Percentiles rank a stretch among this genome's conserved stretches.
phyloP scores from a whole-genome alignment of 768 basidiomycete species.

The Lentinula sp. region DNA sequence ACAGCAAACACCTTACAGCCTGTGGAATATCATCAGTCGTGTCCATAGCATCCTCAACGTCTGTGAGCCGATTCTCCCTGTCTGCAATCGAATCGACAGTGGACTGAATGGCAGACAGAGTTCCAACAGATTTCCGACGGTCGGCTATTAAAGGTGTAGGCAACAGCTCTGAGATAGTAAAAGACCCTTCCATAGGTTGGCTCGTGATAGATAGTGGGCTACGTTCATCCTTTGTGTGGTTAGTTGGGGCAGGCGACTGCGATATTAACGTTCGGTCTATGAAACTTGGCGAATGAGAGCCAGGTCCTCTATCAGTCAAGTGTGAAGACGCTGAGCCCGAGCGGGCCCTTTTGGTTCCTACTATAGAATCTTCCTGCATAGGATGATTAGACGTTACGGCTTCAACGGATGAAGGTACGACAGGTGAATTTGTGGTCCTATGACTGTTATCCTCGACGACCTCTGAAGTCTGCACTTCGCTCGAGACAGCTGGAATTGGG shows the following conservation, averaged over 20 bases:
- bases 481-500: background rate
- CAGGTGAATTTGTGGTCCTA: background rate
- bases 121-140: background rate
- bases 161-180: background rate
- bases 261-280: background rate
- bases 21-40: background rate
- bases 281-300: background rate
- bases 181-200: background rate
- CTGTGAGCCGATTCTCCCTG: background rate
- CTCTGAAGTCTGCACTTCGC: background rate
- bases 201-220: background rate
- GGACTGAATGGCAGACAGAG: background rate
- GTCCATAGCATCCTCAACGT: background rate
- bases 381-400: background rate
- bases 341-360: background rate
- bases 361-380: background rate
- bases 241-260: background rate
- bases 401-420: background rate
- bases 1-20: background rate
- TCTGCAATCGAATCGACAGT: background rate
- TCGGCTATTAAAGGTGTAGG: background rate
- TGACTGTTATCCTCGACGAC: background rate
- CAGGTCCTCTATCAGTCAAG: background rate
- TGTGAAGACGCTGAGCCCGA: background rate
- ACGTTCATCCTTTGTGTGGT: background rate